Percentiles rank a stretch among this genome's conserved stretches.
These are phyloP conservation scores for Endoconidiophora laricicola DNA, from an alignment of 2,329 filamentous ascomycete genomes.

Conservation along the genomic window DNA sequence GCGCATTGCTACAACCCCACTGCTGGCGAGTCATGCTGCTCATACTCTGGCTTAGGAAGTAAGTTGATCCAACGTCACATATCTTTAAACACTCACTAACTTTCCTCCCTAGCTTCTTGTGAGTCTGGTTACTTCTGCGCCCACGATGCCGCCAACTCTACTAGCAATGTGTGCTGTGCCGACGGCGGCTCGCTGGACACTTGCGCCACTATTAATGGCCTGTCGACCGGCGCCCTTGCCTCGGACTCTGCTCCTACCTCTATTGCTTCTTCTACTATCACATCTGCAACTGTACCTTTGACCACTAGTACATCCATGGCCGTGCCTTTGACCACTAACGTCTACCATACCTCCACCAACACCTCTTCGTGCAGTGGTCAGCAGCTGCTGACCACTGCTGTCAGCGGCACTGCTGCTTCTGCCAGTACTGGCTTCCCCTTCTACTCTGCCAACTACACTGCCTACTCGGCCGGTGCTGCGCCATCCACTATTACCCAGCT, in stretches of 20 bases:
- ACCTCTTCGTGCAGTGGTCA: slow-evolving; percentile 2
- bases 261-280: slow-evolving; percentile 18
- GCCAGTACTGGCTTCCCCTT: slow-evolving; percentile 1
- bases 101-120: slow-evolving; percentile 35
- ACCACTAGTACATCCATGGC: slow-evolving; percentile 14
- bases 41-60: slow-evolving; percentile 36
- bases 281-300: slow-evolving; percentile 15
- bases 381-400: slow-evolving; percentile 2
- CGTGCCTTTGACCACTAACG: slow-evolving; percentile 7
- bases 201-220: slow-evolving; percentile 36
- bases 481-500: not conserved
- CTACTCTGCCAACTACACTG: slow-evolving; percentile 9
- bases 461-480: slow-evolving; percentile 2
- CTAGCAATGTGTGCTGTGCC: slow-evolving; percentile 44
- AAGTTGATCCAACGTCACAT: slow-evolving; percentile 18
- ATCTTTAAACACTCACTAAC: slow-evolving; percentile 5
- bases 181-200: slow-evolving; percentile 33
- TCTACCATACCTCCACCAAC: slow-evolving; percentile 6
- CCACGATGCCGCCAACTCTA: slow-evolving; percentile 25
- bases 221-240: slow-evolving; percentile 29
- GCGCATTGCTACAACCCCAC: slow-evolving; percentile 42
- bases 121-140: slow-evolving; percentile 46
- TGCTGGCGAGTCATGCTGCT: slow-evolving; percentile 39
- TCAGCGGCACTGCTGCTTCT: slow-evolving; percentile 1
- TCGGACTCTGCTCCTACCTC: slow-evolving; percentile 21